phyloP scores from a whole-genome alignment of 352 stramenopile genomes.

The Phytophthora litchii region DNA sequence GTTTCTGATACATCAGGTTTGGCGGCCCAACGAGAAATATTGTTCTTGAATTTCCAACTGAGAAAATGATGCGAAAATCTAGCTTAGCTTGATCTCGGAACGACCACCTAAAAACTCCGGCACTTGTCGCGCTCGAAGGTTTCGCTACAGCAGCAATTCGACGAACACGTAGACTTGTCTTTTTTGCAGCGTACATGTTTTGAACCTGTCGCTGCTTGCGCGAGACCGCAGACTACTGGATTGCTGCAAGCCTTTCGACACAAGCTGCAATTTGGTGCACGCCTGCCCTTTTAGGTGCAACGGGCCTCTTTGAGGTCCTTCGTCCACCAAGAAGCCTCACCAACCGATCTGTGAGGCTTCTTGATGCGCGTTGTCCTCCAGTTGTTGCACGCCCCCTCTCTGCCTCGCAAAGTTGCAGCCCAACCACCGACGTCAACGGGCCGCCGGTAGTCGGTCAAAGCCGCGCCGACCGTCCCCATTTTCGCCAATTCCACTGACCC shows the following conservation, averaged over 20 bases:
- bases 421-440: neutral
- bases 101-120: slow-evolving; percentile 14
- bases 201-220: slow-evolving; percentile 20
- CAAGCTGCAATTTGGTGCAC: neutral
- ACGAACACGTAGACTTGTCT: neutral
- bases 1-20: slow-evolving; percentile 6
- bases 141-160: neutral
- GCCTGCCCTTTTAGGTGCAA: neutral
- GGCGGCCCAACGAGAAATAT: neutral
- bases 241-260: neutral
- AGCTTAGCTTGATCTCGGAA: slow-evolving; percentile 6
- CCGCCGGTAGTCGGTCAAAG: neutral
- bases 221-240: neutral
- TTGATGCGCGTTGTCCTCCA: slow-evolving; percentile 25
- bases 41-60: slow-evolving; percentile 2
- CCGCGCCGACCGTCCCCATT: neutral
- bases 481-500: slow-evolving; percentile 8
- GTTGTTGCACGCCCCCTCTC: slow-evolving; percentile 17
- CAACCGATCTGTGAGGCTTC: slow-evolving; percentile 14
- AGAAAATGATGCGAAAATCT: slow-evolving; percentile 28
- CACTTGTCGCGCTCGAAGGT: slow-evolving; percentile 2
- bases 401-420: slow-evolving; percentile 17
- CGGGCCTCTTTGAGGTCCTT: slow-evolving; percentile 7
- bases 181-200: slow-evolving; percentile 17
- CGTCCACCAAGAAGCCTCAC: slow-evolving; percentile 28